A percentile compares a stretch with the other conserved stretches of the same genome.
These are phyloP conservation scores for Hypoxylon sp. DNA, from an alignment of 2,329 filamentous ascomycete species.

Conservation along the genomic window DNA sequence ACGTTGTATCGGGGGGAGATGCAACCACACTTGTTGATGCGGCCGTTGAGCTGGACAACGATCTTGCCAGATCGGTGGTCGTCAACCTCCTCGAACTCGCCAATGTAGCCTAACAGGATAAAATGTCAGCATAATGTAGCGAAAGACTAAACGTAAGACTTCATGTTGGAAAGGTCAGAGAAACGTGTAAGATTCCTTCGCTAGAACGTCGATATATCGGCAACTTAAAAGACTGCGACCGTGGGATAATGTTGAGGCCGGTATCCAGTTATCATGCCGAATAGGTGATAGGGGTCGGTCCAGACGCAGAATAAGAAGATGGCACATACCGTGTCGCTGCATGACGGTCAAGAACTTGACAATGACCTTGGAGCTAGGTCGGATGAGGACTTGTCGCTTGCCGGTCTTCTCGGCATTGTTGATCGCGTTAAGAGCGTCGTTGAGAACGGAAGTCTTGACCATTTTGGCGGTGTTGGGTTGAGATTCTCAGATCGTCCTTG, in stretches of 20 bases:
- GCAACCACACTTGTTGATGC: constrained; percentile 99
- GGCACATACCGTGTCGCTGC: constrained; percentile 96
- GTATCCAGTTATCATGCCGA: constrained; percentile 99
- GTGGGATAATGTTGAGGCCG: constrained; percentile 82
- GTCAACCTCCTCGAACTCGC: constrained; percentile 99
- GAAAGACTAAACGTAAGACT: constrained; percentile 91
- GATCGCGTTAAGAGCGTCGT: constrained; percentile 99
- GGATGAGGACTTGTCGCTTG: constrained; percentile 99
- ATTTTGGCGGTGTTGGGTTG: constrained; percentile 81
- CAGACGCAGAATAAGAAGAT: constrained; percentile 12
- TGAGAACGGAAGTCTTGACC: constrained; percentile 99
- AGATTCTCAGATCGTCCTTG: constrained; percentile 83
- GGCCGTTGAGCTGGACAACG: constrained; percentile 99
- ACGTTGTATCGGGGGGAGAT: constrained; percentile 99
- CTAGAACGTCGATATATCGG: constrained; percentile 88
- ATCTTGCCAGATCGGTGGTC: constrained; percentile 99
- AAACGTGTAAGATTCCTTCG: constrained; percentile 97
- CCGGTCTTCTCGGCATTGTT: constrained; percentile 99
- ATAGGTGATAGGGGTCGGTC: constrained; percentile 49
- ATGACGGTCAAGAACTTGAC: constrained; percentile 99
- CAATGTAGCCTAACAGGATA: constrained; percentile 85
- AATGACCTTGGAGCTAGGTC: constrained; percentile 99
- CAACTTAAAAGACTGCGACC: constrained; percentile 99
- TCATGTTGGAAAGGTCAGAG: constrained; percentile 80
- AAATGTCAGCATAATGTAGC: constrained; percentile 81